Evolutionary conservation across 352 stramenopile species (phyloP), one percentile per base, ranked within the genome.

Genomic region (Globisporangium okanoganense): DNA sequence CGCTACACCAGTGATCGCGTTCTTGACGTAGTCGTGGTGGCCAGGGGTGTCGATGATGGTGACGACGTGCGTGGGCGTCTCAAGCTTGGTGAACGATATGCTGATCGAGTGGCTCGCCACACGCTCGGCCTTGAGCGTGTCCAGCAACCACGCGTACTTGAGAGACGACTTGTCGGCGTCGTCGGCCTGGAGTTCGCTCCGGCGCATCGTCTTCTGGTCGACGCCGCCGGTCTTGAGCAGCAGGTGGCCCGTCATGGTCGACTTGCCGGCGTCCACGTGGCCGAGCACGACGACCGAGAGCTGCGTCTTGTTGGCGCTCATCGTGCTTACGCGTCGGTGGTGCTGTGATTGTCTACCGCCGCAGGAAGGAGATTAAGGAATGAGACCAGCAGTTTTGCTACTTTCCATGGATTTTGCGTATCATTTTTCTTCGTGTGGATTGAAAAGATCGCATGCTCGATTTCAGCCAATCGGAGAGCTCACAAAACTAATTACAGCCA

Each of bases 201-300:
- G 98, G 75, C 98, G 95, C 76, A 99, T 99, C 36, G 97, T 98
- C 87, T 94, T 90, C 85, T 99, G 97, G 82, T 99, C 95, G 69
- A 99, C 98, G 69, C 95, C 94, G 69, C 97, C 97, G 82, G 96
- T 98, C 88, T 99, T 98, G 88, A 98, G 99, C 77, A 99, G 99
- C 61, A 99, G 80, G 78, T 99, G 97, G 66, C 96, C 97, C 14
- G 95, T 99, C 41, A 93, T 99, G 27, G 97, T 99, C 56, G 96
- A 99, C 85, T 99, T 99, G 58, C 97, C 97, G 82, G 92, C 89
- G 89, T 98, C 91, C 73, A 98, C 88, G 82, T 99, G 95, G 47
- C 96, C 96, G 65, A 98, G 98, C 44, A 98, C 92, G 54, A 98
- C 91, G 43, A 98, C 75, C 68, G 86, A 97, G 69, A 98, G 82